Percentiles rank a stretch among this genome's conserved stretches.
These are phyloP conservation scores for Tagetes patula DNA, from an alignment of 129 eudicot species.

Conservation along the genomic window DNA sequence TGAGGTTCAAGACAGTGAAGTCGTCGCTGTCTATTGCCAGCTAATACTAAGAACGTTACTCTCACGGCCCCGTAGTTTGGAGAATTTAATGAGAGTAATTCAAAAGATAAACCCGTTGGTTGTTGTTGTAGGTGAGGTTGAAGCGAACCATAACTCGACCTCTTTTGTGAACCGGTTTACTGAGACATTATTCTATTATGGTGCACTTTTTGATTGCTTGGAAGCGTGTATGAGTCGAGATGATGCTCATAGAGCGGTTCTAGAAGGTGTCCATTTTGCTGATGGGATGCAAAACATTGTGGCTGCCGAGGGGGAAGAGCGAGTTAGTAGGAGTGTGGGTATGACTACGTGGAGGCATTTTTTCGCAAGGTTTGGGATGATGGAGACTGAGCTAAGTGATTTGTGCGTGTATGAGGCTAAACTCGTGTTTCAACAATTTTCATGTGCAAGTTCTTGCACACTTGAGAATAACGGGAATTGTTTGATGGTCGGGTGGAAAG, in stretches of 20 bases:
- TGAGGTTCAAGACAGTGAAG: constrained; percentile 40
- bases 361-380: constrained; percentile 55
- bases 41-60: constrained; percentile 44
- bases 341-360: constrained; percentile 63
- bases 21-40: constrained; percentile 42
- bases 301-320: constrained; percentile 53
- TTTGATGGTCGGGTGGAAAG: constrained; percentile 69
- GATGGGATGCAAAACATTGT: constrained; percentile 55
- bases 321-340: constrained; percentile 43
- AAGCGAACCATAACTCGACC: constrained; percentile 59
- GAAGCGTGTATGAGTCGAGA: constrained; percentile 48
- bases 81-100: constrained; percentile 42
- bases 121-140: constrained; percentile 56
- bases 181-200: constrained; percentile 46
- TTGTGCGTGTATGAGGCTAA: constrained; percentile 54
- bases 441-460: constrained; percentile 43
- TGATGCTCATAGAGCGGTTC: constrained; percentile 23
- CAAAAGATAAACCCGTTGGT: constrained; percentile 45
- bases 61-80: constrained; percentile 41
- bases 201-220: constrained; percentile 54
- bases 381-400: constrained; percentile 52
- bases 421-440: constrained; percentile 45
- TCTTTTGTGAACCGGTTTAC: constrained; percentile 55
- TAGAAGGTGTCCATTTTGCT: constrained; percentile 53
- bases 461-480: constrained; percentile 50